Conservation (phyloP, 2,329 filamentous ascomycete genomes). For the Magnaporthiopsis incrustans region DNA sequence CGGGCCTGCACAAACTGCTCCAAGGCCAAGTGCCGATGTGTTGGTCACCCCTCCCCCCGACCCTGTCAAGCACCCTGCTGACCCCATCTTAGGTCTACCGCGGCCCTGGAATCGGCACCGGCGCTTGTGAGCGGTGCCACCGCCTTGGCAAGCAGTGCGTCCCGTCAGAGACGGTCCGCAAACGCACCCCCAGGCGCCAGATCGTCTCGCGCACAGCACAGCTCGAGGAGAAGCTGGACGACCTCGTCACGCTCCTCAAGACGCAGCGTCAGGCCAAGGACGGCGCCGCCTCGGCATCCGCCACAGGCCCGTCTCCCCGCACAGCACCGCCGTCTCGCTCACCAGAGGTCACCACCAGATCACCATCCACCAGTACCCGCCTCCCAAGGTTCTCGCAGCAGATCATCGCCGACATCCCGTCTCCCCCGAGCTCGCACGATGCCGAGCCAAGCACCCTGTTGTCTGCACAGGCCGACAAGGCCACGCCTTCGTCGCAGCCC, state of each 20-base stretch:
- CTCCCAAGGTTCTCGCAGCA: neutral
- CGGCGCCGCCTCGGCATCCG: no score
- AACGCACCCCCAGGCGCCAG: constrained; percentile 26
- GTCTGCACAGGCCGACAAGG: neutral
- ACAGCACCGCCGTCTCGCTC: neutral
- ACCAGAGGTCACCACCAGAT: neutral
- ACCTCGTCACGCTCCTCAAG: constrained; percentile 35
- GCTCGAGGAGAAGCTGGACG: constrained; percentile 41
- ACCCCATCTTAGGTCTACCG: constrained; percentile 16
- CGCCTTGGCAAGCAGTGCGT: constrained; percentile 40
- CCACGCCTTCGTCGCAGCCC: neutral
- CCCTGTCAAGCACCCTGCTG: no score
- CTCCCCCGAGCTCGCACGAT: constrained; percentile 1
- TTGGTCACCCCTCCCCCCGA: constrained; percentile 12
- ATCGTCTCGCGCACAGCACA: constrained; percentile 30
- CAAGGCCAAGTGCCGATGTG: constrained; percentile 39
- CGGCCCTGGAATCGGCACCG: constrained; percentile 13
- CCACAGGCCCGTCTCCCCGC: neutral
- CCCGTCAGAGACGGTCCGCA: constrained; percentile 33
- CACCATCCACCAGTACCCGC: no score
- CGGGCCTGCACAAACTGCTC: constrained; percentile 39
- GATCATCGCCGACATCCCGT: neutral
- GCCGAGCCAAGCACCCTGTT: neutral
- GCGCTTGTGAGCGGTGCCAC: constrained; percentile 24
- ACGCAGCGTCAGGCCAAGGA: constrained; percentile 13